Percentiles rank a stretch among this genome's conserved stretches.
Evolutionary conservation across 1,139 yeast species (phyloP).

Genomic region (Arxiozyma bovina): DNA sequence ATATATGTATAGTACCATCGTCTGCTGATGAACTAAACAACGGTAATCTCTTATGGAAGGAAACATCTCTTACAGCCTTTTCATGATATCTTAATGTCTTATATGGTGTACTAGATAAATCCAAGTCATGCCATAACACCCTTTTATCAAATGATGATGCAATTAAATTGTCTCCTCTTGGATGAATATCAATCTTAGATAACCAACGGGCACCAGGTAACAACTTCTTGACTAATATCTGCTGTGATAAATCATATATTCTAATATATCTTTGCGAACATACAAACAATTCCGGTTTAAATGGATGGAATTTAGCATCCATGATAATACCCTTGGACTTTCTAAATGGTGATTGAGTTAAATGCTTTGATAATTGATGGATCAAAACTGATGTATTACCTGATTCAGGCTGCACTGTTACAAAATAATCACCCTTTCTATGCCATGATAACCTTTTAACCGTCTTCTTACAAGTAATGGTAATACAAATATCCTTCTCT

Average conservation of each 20-base stretch:
- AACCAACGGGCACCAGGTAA: slow-evolving; percentile 96
- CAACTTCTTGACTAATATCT: slow-evolving; percentile 70
- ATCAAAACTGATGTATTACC: slow-evolving; percentile 83
- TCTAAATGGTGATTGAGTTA: slow-evolving; percentile 94
- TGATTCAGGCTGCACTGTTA: slow-evolving; percentile 85
- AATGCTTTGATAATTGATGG: slow-evolving; percentile 89
- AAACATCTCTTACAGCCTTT: slow-evolving; percentile 82
- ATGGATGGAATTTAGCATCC: slow-evolving; percentile 96
- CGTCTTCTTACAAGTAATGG: slow-evolving; percentile 57
- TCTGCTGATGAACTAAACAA: slow-evolving; percentile 94
- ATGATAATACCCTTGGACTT: slow-evolving; percentile 89
- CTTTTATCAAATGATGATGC: slow-evolving; percentile 93
- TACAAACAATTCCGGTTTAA: slow-evolving; percentile 87
- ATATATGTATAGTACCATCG: slow-evolving; percentile 86
- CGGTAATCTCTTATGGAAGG: slow-evolving; percentile 84
- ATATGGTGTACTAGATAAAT: slow-evolving; percentile 81
- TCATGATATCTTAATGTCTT: slow-evolving; percentile 92
- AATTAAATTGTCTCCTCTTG: slow-evolving; percentile 87
- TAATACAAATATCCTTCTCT: slow-evolving; percentile 64
- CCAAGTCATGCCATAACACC: slow-evolving; percentile 95
- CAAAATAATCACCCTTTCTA: slow-evolving; percentile 93
- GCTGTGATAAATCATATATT: slow-evolving; percentile 83
- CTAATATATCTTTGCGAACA: slow-evolving; percentile 90
- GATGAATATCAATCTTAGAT: slow-evolving; percentile 85
- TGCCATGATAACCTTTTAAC: slow-evolving; percentile 91